Base-by-base conservation (phyloP, 202 grass and related monocot genomes). In the Musa balbisiana region DNA sequence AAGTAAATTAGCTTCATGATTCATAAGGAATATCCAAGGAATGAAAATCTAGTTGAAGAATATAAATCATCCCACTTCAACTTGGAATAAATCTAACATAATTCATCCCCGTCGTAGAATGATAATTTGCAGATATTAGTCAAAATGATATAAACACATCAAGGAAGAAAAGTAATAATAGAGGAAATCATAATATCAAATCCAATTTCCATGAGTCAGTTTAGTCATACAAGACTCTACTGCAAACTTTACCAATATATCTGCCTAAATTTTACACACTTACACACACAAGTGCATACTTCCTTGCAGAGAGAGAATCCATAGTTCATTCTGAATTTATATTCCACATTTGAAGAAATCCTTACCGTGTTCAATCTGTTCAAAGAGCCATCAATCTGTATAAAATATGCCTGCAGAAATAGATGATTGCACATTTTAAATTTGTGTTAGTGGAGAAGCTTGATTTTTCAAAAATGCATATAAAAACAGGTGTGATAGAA, bases 331-430 rank as follows among this genome's bases (percentile, higher is more conserved):
- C 23, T 20, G 20, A 55, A 73, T 23, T 51, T 51, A 73, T 55
- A 53, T 20, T 49, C 55, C 13, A 62, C 11, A 24, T 11, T 55
- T 75, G 6, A 20, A n/a, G 66, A 21, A 21, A 62, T 79, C 52
- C 27, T 71, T 72, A 79, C 77, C 55, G 67, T 79, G n/a, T 49
- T 79, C 67, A 71, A 71, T 71, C 71, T 79, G 67, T 79, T 79
- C 54, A 79, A 71, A 2, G 77, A 62, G 1, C 66, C 29, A 13
- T 79, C 77, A 70, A 79, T 56, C 62, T 79, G 77, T 20, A 54
- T 60, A 25, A 71, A 79, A 59, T 79, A 79, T 50, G 66, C 67
- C 77, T 79, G 77, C 76, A 71, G 24, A 1, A 19, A 3, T 20
- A 54, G 62, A 43, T 33, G 50, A 75, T 0, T 60, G 24, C 49